Evolutionary conservation across 2,329 filamentous ascomycete species (phyloP).

Genomic region (Colletotrichum tropicicola): DNA sequence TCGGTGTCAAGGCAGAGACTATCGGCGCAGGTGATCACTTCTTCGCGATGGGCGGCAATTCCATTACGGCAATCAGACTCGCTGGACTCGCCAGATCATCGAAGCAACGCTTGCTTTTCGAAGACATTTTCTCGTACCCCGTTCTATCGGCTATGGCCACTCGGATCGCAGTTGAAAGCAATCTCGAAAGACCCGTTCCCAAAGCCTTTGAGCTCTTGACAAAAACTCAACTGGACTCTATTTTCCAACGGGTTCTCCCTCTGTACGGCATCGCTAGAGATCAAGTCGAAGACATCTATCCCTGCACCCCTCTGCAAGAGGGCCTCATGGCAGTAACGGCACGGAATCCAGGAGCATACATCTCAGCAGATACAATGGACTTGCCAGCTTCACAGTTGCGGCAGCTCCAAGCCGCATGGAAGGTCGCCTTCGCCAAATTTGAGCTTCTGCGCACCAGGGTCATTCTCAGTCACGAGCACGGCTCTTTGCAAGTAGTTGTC

Average conservation of each 20-base stretch:
- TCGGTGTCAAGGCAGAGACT: not conserved
- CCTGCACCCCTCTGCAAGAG: slow-evolving; percentile 33
- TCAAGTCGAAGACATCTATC: slow-evolving; percentile 31
- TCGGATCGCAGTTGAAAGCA: not conserved
- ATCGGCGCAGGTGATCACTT: slow-evolving; percentile 7
- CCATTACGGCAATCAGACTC: slow-evolving; percentile 10
- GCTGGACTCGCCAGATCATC: not conserved
- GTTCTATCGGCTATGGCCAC: slow-evolving; percentile 1
- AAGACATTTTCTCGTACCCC: slow-evolving; percentile 3
- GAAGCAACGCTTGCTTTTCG: not conserved
- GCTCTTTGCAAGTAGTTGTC: slow-evolving; percentile 30
- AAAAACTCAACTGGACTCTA: not conserved
- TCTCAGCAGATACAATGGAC: slow-evolving; percentile 39
- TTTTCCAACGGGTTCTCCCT: not conserved
- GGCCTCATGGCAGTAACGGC: slow-evolving; percentile 33
- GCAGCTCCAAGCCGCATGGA: slow-evolving; percentile 40
- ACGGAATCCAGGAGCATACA: slow-evolving; percentile 33
- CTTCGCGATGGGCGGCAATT: slow-evolving; percentile 16
- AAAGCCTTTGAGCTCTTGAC: not conserved
- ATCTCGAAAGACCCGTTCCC: not conserved
- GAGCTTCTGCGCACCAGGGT: slow-evolving; percentile 21
- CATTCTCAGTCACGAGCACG: slow-evolving; percentile 14
- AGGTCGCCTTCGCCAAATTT: slow-evolving; percentile 3
- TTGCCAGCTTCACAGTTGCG: slow-evolving; percentile 33
- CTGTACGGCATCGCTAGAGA: slow-evolving; percentile 12